Evolutionary conservation across 208 protist genomes (phyloP), one percentile per base, ranked within the genome.

Genomic region (Leishmania turanica): DNA sequence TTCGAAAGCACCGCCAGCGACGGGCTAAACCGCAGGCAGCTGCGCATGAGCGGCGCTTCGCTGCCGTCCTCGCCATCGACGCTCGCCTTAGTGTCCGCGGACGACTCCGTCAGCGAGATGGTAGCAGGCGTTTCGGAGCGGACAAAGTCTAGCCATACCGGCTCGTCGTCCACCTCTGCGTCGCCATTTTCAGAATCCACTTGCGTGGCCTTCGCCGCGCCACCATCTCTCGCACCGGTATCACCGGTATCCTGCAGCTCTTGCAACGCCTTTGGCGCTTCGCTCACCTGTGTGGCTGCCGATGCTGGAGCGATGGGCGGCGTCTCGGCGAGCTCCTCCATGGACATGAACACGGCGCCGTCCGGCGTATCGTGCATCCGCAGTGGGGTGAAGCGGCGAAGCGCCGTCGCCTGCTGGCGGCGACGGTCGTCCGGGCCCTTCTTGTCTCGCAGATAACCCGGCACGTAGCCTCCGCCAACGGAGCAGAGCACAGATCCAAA

Each of bases 401-500:
- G 56, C 62, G 6, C 78, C 1, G 5, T 15, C 19, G 74, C 81
- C 79, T 84, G 85, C 77, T 74, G 77, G 8, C 68, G 79, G 27
- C 82, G 83, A 8, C 79, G 17, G 65, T 85, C 83, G 58, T 91
- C 88, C 0, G 91, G 91, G 8, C 91, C 91, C 3, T 81, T 80
- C 42, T 82, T 73, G 17, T 81, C 76, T 24, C 91, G 77, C 24
- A 87, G 53, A 54, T 86, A 87, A 15, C 78, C 64, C 0, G 88
- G 90, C 31, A 91, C 19, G 77, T 90, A 91, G 45, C 87, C 86
- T 19, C 83, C 87, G 24, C 77, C 79, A 21, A 87, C 58, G 60
- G 88, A 89, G 77, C 84, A 74, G 6, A 86, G 76, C n/a, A 89
- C 82, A 15, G 85, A 91, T 15, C 93, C 93, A 0, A 96, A 62